A percentile compares a stretch with the other conserved stretches of the same genome.
These are phyloP conservation scores for Wallacemonas sp. DNA, from an alignment of 208 protist genomes.

Conservation along the genomic window DNA sequence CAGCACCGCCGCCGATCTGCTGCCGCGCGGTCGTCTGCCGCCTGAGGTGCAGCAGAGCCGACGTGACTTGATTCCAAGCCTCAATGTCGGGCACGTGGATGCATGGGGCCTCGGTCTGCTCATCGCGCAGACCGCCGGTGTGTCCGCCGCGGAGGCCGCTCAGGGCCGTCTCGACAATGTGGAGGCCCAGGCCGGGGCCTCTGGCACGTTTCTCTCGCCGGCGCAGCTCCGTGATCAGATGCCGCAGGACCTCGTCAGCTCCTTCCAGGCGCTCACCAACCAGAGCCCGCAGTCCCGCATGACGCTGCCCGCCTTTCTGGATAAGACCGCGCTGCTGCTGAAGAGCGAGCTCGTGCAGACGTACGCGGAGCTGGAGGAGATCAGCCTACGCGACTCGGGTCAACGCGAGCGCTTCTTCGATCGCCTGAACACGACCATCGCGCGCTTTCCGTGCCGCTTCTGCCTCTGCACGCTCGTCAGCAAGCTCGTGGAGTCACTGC, in stretches of 20 bases:
- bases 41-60: conserved; percentile 26
- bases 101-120: conserved; percentile 81
- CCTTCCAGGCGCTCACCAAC: conserved; percentile 49
- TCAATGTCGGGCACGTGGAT: conserved; percentile 46
- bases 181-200: conserved; percentile 9
- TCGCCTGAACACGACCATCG: conserved; percentile 44
- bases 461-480: conserved; percentile 67
- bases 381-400: conserved; percentile 60
- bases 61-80: neutral
- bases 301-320: conserved; percentile 48
- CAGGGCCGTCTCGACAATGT: conserved; percentile 24
- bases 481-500: conserved; percentile 53
- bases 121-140: conserved; percentile 67
- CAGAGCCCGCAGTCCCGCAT: conserved; percentile 52
- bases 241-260: conserved; percentile 50
- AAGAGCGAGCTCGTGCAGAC: conserved; percentile 63
- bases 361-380: conserved; percentile 60
- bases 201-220: neutral
- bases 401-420: conserved; percentile 63
- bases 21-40: conserved; percentile 23
- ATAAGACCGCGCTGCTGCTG: conserved; percentile 58
- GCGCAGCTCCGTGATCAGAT: conserved; percentile 23
- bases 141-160: conserved; percentile 26
- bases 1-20: neutral
- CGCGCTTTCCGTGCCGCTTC: conserved; percentile 52